These are phyloP conservation scores for Borovskyia barvae DNA, from an alignment of 208 protist species.

Conservation along the genomic window DNA sequence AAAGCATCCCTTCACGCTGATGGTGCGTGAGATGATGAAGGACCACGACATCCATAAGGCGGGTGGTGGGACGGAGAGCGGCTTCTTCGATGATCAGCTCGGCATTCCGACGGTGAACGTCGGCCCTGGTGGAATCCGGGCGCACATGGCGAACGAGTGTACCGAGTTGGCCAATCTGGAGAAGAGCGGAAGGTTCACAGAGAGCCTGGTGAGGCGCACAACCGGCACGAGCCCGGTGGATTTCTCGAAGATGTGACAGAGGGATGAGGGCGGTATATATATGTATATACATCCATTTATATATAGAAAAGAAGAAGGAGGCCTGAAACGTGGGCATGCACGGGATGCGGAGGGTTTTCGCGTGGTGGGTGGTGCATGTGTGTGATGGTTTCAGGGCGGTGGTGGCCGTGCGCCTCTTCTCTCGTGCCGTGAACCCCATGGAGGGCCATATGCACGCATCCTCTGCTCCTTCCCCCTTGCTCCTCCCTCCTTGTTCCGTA, in stretches of 20 bases:
- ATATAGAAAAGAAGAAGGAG: too few relatives aligned
- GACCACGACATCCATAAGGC: constrained; percentile 10
- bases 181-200: constrained; percentile 16
- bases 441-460: too few relatives aligned
- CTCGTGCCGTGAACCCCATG: too few relatives aligned
- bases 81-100: constrained; percentile 43
- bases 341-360: too few relatives aligned
- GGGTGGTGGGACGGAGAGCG: constrained; percentile 44
- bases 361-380: too few relatives aligned
- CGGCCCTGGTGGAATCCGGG: constrained; percentile 42
- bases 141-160: constrained; percentile 52
- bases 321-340: too few relatives aligned
- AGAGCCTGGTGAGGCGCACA: constrained; percentile 12
- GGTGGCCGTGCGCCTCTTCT: too few relatives aligned
- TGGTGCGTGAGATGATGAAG: constrained; percentile 18
- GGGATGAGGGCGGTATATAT: too few relatives aligned
- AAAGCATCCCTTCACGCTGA: constrained; percentile 33
- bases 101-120: constrained; percentile 39
- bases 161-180: constrained; percentile 28
- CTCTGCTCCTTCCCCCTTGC: too few relatives aligned
- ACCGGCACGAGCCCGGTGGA: constrained; percentile 10
- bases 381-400: too few relatives aligned
- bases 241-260: not conserved
- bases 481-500: too few relatives aligned
- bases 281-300: too few relatives aligned